Evolutionary conservation across 202 grass and related monocot genomes (phyloP).

Genomic region (Carex sylvatica): DNA sequence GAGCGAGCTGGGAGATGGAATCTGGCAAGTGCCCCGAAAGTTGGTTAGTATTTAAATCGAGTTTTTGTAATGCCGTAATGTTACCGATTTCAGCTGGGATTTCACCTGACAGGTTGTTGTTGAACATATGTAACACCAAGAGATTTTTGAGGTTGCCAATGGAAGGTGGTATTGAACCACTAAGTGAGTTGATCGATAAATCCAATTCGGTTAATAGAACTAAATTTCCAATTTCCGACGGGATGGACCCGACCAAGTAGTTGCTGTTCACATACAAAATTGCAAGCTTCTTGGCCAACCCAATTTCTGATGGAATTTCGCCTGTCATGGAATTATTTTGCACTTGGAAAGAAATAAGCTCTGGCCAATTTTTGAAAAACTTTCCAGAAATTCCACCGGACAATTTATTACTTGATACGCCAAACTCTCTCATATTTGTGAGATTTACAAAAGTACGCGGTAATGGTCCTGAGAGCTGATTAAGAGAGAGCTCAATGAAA

Average conservation of each 20-base stretch:
- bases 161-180: conserved; percentile 36
- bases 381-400: conserved; percentile 34
- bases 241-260: conserved; percentile 46
- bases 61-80: conserved; percentile 36
- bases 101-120: conserved; percentile 52
- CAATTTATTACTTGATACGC: conserved; percentile 58
- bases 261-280: conserved; percentile 45
- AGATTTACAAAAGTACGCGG: conserved; percentile 38
- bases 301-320: conserved; percentile 35
- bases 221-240: conserved; percentile 48
- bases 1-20: conserved; percentile 35
- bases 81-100: conserved; percentile 56
- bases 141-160: conserved; percentile 54
- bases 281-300: conserved; percentile 28
- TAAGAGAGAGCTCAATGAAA: conserved; percentile 29
- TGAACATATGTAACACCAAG: conserved; percentile 33
- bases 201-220: conserved; percentile 34
- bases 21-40: conserved; percentile 54
- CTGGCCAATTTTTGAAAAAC: conserved; percentile 46
- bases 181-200: conserved; percentile 41
- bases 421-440: conserved; percentile 37
- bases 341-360: conserved; percentile 45
- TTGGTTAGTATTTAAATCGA: conserved; percentile 51
- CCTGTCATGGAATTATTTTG: conserved; percentile 41
- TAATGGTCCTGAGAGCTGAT: conserved; percentile 38